phyloP scores from a whole-genome alignment of 257 asterid species.

The Nemophila menziesii region DNA sequence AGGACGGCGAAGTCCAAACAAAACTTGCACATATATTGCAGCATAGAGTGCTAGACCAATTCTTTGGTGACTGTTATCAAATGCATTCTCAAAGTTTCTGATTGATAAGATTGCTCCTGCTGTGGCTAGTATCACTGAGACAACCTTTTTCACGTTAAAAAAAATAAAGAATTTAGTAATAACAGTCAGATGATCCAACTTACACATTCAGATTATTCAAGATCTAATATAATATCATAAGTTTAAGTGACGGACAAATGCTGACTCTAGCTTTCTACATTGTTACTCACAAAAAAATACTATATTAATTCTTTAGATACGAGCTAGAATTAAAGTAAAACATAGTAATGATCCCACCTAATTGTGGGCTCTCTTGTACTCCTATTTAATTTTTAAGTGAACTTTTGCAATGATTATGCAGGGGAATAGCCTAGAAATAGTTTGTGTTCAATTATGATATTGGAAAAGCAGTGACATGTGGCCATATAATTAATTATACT shows the following conservation, averaged over 20 bases:
- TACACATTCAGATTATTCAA: background rate
- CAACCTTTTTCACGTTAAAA: slow-evolving; percentile 30
- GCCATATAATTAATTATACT: too few relatives aligned
- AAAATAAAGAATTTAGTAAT: background rate
- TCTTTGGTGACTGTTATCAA: slow-evolving; percentile 69
- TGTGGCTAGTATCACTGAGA: slow-evolving; percentile 51
- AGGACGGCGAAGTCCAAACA: slow-evolving; percentile 54
- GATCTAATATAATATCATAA: background rate
- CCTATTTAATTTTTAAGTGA: slow-evolving; percentile 1
- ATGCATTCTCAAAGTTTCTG: slow-evolving; percentile 60
- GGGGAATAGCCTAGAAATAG: slow-evolving; percentile 15
- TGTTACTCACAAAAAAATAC: background rate
- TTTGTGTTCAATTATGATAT: slow-evolving; percentile 19
- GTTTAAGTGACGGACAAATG: too few relatives aligned
- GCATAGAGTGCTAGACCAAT: slow-evolving; percentile 70
- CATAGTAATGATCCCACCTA: slow-evolving; percentile 17
- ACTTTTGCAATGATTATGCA: slow-evolving; percentile 33
- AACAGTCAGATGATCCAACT: background rate
- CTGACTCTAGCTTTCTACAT: too few relatives aligned
- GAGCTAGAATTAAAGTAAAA: background rate
- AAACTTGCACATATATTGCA: slow-evolving; percentile 51
- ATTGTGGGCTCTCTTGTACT: slow-evolving; percentile 26
- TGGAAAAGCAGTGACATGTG: slow-evolving; percentile 9
- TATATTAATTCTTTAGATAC: background rate
- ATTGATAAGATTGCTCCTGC: slow-evolving; percentile 62